Conservation (phyloP, 1,284 basidiomycete species). For the Cutaneotrichosporon curvatum region DNA sequence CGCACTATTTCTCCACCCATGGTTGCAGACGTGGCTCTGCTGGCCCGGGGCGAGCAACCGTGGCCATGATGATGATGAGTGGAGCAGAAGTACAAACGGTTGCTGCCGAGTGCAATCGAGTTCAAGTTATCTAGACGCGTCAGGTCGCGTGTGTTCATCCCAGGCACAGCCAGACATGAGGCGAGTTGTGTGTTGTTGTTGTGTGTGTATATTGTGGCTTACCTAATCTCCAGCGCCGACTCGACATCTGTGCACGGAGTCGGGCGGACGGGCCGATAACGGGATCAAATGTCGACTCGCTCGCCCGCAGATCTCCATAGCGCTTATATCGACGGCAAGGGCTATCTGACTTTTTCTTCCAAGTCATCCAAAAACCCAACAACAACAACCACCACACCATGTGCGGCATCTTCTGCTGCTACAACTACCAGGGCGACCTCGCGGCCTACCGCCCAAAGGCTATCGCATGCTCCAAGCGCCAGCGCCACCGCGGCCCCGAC, state of each 20-base stretch:
- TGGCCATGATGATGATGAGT: conserved; percentile 8
- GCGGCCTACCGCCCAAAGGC: conserved; percentile 61
- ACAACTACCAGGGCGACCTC: conserved; percentile 69
- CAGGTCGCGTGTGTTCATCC: conserved; percentile 18
- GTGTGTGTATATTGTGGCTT: too few species aligned
- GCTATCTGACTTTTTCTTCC: neutral
- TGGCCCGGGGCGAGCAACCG: conserved; percentile 2
- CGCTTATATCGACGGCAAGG: too few species aligned
- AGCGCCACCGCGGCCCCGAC: conserved; percentile 89
- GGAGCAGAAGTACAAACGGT: too few species aligned
- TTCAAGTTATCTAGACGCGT: conserved; percentile 9
- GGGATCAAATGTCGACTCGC: too few species aligned
- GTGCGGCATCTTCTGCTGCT: conserved; percentile 84
- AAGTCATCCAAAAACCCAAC: neutral
- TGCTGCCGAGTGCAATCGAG: neutral
- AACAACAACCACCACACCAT: conserved; percentile 50
- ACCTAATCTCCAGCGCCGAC: too few species aligned
- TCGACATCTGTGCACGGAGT: too few species aligned
- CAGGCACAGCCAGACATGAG: too few species aligned
- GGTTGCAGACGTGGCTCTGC: conserved; percentile 64
- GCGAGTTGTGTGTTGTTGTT: too few species aligned
- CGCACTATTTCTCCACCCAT: conserved; percentile 97
- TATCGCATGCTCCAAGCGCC: conserved; percentile 77
- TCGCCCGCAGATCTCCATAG: too few species aligned
- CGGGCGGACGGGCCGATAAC: too few species aligned